Evolutionary conservation across 2,329 filamentous ascomycete genomes (phyloP), one percentile per base, ranked within the genome.

Genomic region (Fonsecaea erecta): DNA sequence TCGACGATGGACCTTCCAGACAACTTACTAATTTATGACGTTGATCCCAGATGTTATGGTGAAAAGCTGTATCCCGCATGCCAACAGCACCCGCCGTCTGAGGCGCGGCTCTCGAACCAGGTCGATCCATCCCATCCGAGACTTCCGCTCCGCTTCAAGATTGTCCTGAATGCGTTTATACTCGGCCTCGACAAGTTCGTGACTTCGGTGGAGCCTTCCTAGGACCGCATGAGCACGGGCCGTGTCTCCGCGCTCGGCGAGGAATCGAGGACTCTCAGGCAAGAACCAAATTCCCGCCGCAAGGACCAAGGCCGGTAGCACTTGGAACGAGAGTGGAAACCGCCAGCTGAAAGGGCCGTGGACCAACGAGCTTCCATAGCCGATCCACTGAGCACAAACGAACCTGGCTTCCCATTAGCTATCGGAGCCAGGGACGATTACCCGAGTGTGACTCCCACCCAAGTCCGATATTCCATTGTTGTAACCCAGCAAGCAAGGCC

Each of bases 21-120:
- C 11, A 11, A 48, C 43, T 24, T 48, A 48, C 43, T 78, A 79
- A 56, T 79, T 77, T 55, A 82, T 80, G 6, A 82, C 77, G 52
- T 81, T 83, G 62, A 81, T 79, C 9, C 82, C 82, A 26, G 79
- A 81, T 3, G 81, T 75, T 43, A 81, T 82, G 0, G 79, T 81
- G 61, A 84, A 83, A 0, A 79, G 78, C 68, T 84, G 82, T 0
- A 84, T 76, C 46, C 78, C 80, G 59, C 79, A 81, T 2, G 80
- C 82, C 3, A 84, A 75, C 4, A 83, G 68, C 18, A 84, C 72
- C 16, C 82, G 76, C 64, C 77, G 78, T 58, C 81, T 75, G 79
- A 80, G 83, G 4, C 76, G 76, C 0, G 80, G 73, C 53, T 78
- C 77, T 6, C 76, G 77, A 55, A 82, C 67, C 52, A 83, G 77